phyloP scores from a whole-genome alignment of 257 asterid species.

The Nicotiana obtusifolia region DNA sequence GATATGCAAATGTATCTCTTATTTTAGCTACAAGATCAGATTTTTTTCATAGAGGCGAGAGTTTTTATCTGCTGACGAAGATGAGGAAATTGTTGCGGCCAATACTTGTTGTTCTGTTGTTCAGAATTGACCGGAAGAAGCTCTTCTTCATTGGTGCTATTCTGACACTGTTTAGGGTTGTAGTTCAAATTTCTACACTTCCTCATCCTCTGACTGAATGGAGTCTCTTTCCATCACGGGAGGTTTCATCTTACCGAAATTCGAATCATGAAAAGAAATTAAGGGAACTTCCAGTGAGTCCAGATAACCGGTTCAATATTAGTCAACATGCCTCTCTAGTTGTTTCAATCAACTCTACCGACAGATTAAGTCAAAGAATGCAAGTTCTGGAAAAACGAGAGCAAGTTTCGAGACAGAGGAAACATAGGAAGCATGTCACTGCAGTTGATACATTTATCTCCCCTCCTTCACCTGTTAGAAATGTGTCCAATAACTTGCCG shows the following conservation, averaged over 20 bases:
- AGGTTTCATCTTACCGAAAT: slow-evolving; percentile 22
- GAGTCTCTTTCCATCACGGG: slow-evolving; percentile 28
- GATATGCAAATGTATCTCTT: neutral
- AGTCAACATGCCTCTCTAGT: slow-evolving; percentile 26
- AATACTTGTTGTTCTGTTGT: slow-evolving; percentile 40
- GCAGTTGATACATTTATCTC: slow-evolving; percentile 33
- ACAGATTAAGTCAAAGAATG: slow-evolving; percentile 19
- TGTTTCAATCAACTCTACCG: slow-evolving; percentile 34
- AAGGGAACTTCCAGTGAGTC: slow-evolving; percentile 23
- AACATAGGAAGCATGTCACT: slow-evolving; percentile 6
- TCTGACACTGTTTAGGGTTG: slow-evolving; percentile 41
- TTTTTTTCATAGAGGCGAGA: slow-evolving; percentile 5
- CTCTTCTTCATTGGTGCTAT: slow-evolving; percentile 49
- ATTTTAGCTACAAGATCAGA: slow-evolving; percentile 10
- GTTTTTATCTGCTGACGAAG: slow-evolving; percentile 8
- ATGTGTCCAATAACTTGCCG: slow-evolving; percentile 32
- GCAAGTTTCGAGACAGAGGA: slow-evolving; percentile 15
- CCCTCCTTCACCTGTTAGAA: neutral
- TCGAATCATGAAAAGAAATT: slow-evolving; percentile 22
- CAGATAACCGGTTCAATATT: slow-evolving; percentile 22
- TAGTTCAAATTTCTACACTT: slow-evolving; percentile 57
- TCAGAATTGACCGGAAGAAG: slow-evolving; percentile 74
- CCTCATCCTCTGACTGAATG: slow-evolving; percentile 59
- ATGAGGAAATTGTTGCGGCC: slow-evolving; percentile 34
- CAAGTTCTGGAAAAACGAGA: slow-evolving; percentile 7